Base-by-base conservation (phyloP, 768 basidiomycete genomes). In the Boletus rex-veris region DNA sequence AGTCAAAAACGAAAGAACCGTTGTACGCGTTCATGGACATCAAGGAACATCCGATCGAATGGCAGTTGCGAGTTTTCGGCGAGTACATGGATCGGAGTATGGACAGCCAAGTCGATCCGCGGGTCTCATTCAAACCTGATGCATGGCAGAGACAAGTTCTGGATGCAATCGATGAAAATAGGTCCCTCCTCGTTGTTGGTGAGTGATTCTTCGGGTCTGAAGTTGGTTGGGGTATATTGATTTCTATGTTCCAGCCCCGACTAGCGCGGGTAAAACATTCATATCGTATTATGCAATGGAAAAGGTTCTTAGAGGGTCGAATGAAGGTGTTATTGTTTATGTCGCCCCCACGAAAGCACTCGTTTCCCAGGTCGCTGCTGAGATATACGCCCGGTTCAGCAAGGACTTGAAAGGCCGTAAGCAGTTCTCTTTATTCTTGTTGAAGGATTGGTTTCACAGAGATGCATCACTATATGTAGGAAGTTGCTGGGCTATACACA, bases 231-330 rank as follows among this genome's bases (percentile, higher is more conserved):
- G n/a, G 4, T 46, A 19, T 36, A 45, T 24, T 58, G 31, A 64
- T 21, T 7, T 15, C 30, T 15, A 30, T 37, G 47, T 33, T 7
- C 40, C 59, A 86, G 84, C 84, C 4, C 85, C 85, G 1, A 86
- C 84, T 1, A 84, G 83, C 66, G 85, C 85, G 1, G 85, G 86
- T 28, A 89, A 89, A 66, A 88, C 87, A 0, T 89, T 89, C 62
- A 86, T 89, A 40, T 85, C 84, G 3, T 89, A 77, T 65, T 88
- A 88, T 58, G 86, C 88, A 0, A 88, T 89, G 86, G 85, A 87
- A 64, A 79, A 80, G 57, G 73, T 86, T 14, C 69, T 89, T 3
- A 72, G 82, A 50, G 73, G 72, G 38, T 84, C 84, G 0, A 82
- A 89, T 60, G 79, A 87, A 40, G 85, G 83, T 0, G 75, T 89